Percentiles rank a stretch among this genome's conserved stretches.
phyloP scores from a whole-genome alignment of 371 early-diverging fungal genomes.

The Saksenaea oblongispora region DNA sequence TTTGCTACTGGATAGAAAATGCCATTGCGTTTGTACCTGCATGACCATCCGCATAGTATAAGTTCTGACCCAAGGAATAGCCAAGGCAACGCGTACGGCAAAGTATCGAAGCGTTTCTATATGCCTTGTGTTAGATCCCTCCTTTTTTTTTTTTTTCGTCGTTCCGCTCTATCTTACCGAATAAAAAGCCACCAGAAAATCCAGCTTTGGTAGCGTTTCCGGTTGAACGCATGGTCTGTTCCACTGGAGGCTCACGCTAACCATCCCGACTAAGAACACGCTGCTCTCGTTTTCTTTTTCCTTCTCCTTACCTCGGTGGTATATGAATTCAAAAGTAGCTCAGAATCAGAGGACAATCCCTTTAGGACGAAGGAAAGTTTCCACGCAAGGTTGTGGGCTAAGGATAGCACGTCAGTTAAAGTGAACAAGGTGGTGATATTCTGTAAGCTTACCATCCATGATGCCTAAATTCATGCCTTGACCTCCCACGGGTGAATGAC shows the following conservation, averaged over 20 bases:
- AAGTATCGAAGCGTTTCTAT: not conserved
- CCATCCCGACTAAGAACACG: no score
- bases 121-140: not conserved
- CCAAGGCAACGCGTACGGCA: not conserved
- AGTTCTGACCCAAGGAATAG: not conserved
- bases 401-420: not conserved
- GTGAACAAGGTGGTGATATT: not conserved
- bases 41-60: not conserved
- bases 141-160: no score
- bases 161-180: not conserved
- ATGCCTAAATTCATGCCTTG: slow-evolving; percentile 46
- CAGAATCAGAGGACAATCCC: slow-evolving; percentile 21
- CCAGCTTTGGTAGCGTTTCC: not conserved
- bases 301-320: slow-evolving; percentile 20
- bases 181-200: not conserved
- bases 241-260: not conserved
- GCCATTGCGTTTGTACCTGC: no score
- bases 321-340: slow-evolving; percentile 37
- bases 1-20: no score
- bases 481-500: slow-evolving; percentile 38
- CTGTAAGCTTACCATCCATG: slow-evolving; percentile 36
- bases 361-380: slow-evolving; percentile 40
- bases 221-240: not conserved
- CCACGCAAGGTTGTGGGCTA: slow-evolving; percentile 49
- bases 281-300: no score